Base-by-base conservation (phyloP, 83 land plant genomes). In the Thuja plicata region DNA sequence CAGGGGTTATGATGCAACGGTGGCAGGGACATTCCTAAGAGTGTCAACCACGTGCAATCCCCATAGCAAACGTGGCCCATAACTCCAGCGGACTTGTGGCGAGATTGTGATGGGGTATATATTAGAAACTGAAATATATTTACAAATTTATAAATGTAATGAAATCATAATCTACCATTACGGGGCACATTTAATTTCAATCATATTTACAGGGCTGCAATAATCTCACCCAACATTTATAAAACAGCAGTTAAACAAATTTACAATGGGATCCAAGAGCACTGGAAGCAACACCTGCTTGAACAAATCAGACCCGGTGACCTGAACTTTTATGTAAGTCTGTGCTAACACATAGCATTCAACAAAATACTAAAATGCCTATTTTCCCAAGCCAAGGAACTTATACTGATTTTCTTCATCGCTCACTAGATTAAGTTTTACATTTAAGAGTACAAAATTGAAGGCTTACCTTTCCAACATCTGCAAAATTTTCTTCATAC, bases 401-500 rank as follows among this genome's bases (percentile, higher is more conserved):
- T 8, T 1, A 1, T 8, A 27, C 71, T 62, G n/a, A 8, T 6
- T 62, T 62, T 24, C 71, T 24, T 62, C 71, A 21, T 6, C 71
- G 8, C 27, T 62, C 70, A 62, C 27, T 62, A 24, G 30, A 62
- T 6, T 2, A 62, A 6, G n/a, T 62, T 27, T 62, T 62, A 6
- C 27, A 24, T 62, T 62, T 62, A 62, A 21, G 27, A 62, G 71
- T 27, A 27, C 30, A 66, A 66, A 66, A 66, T 7, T 66, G n/a
- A 24, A 66, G 8, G n/a, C 93, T 88, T 77, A 96, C 99, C 94
- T 88, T 88, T 45, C 94, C 93, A 41, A 97, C 98, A 90, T 97
- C 99, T 60, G 90, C 93, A 87, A 96, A 97, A 17, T 87, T 94
- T 19, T 97, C 99, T 48, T 97, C 99, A 79, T 97, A 97, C 87